Conservation (phyloP, 495 filamentous ascomycete genomes). For the Cladorrhinum samala region DNA sequence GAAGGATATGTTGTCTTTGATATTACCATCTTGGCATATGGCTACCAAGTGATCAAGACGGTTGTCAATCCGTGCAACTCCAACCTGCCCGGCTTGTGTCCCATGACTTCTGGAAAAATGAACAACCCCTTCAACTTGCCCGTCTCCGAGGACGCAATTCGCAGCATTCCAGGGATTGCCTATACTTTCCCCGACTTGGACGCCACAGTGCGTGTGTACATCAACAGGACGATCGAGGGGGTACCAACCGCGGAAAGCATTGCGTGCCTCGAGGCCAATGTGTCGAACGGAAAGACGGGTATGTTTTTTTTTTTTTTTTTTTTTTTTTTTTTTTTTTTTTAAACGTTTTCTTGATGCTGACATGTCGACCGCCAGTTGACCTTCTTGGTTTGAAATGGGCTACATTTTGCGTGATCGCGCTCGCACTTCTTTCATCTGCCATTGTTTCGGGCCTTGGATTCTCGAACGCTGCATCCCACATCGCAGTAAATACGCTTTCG, state of each 20-base stretch:
- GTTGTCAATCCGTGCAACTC: slow-evolving; percentile 70
- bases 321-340: not conserved
- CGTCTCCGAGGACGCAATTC: slow-evolving; percentile 50
- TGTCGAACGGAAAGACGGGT: slow-evolving; percentile 84
- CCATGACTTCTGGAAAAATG: slow-evolving; percentile 85
- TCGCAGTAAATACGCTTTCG: slow-evolving; percentile 87
- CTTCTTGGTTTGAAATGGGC: slow-evolving; percentile 84
- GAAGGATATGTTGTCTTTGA: slow-evolving; percentile 78
- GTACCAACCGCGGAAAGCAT: slow-evolving; percentile 48
- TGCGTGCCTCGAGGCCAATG: slow-evolving; percentile 80
- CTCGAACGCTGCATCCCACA: slow-evolving; percentile 94
- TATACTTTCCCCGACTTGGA: slow-evolving; percentile 92
- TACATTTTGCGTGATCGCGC: slow-evolving; percentile 76
- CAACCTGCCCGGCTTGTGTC: slow-evolving; percentile 73
- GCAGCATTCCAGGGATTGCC: slow-evolving; percentile 72
- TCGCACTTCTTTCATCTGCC: slow-evolving; percentile 77
- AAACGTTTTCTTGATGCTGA: not conserved
- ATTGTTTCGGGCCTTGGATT: slow-evolving; percentile 77
- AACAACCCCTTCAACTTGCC: slow-evolving; percentile 63
- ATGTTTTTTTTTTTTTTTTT: slow-evolving; percentile 1
- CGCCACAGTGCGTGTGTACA: slow-evolving; percentile 71
- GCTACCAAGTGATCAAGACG: slow-evolving; percentile 58
- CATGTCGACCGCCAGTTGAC: slow-evolving; percentile 50
- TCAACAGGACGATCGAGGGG: slow-evolving; percentile 56
- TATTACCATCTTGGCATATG: slow-evolving; percentile 73